These are phyloP conservation scores for Radiomyces spectabilis DNA, from an alignment of 192 early-diverging fungal species.

Conservation along the genomic window DNA sequence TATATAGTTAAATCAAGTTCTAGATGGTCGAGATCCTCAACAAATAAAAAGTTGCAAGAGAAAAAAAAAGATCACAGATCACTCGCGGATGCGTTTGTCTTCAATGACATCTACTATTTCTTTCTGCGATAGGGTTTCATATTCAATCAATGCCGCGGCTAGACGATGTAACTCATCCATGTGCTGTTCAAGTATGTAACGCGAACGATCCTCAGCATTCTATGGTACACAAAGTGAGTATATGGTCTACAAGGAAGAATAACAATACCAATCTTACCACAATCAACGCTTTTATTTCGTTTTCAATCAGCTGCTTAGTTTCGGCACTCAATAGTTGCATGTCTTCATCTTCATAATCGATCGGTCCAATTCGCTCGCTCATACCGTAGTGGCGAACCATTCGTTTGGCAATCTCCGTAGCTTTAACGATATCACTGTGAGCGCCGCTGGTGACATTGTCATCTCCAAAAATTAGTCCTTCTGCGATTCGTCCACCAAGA, in stretches of 20 bases:
- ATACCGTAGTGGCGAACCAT: constrained; percentile 95
- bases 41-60: too few relatives aligned
- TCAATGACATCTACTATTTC: constrained; percentile 76
- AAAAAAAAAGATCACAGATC: too few relatives aligned
- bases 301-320: constrained; percentile 79
- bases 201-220: constrained; percentile 62
- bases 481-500: constrained; percentile 96
- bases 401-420: constrained; percentile 78
- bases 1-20: too few relatives aligned
- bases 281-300: constrained; percentile 73
- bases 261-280: constrained; percentile 5
- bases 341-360: constrained; percentile 74
- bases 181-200: constrained; percentile 60
- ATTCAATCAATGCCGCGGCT: constrained; percentile 87
- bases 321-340: constrained; percentile 57
- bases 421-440: constrained; percentile 84
- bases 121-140: constrained; percentile 86
- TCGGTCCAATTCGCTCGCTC: constrained; percentile 89
- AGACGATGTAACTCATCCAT: constrained; percentile 85
- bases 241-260: not conserved
- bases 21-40: too few relatives aligned
- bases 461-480: constrained; percentile 89
- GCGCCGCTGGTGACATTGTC: constrained; percentile 95
- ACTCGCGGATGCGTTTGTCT: constrained; percentile 41
- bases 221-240: too few relatives aligned